A percentile compares a stretch with the other conserved stretches of the same genome.
Conservation (phyloP, 2,329 filamentous ascomycete genomes). For the Exophiala oligosperma region DNA sequence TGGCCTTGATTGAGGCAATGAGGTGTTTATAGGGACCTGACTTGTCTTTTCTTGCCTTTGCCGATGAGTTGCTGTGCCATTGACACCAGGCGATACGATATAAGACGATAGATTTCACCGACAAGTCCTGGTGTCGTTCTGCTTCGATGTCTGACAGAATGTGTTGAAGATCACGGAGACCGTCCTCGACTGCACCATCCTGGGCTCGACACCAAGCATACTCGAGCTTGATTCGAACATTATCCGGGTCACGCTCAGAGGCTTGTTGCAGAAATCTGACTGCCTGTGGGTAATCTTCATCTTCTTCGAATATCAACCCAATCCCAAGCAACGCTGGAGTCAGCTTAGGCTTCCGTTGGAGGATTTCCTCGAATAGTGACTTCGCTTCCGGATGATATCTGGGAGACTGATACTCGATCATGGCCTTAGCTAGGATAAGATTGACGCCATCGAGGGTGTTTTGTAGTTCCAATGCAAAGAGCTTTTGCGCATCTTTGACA, state of each 20-base stretch:
- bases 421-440: constrained; percentile 76
- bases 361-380: constrained; percentile 76
- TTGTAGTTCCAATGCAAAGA: constrained; percentile 67
- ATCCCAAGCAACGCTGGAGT: constrained; percentile 84
- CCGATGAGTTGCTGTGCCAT: constrained; percentile 79
- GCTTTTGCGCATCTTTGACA: constrained; percentile 34
- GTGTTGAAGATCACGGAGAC: constrained; percentile 67
- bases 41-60: constrained; percentile 73
- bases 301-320: constrained; percentile 88
- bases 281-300: constrained; percentile 81
- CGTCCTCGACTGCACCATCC: constrained; percentile 70
- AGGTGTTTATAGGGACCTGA: constrained; percentile 82
- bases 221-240: constrained; percentile 79
- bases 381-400: constrained; percentile 88
- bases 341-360: constrained; percentile 72
- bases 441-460: constrained; percentile 74
- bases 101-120: constrained; percentile 80
- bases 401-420: constrained; percentile 88
- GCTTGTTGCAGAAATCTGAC: constrained; percentile 79
- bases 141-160: constrained; percentile 67
- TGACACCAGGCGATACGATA: constrained; percentile 85
- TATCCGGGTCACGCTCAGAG: constrained; percentile 68
- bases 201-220: constrained; percentile 90
- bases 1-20: constrained; percentile 77
- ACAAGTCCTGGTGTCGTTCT: constrained; percentile 60